Percentiles rank a stretch among this genome's conserved stretches.
Conservation (phyloP, 2,329 filamentous ascomycete species). For the Nemania sp. region DNA sequence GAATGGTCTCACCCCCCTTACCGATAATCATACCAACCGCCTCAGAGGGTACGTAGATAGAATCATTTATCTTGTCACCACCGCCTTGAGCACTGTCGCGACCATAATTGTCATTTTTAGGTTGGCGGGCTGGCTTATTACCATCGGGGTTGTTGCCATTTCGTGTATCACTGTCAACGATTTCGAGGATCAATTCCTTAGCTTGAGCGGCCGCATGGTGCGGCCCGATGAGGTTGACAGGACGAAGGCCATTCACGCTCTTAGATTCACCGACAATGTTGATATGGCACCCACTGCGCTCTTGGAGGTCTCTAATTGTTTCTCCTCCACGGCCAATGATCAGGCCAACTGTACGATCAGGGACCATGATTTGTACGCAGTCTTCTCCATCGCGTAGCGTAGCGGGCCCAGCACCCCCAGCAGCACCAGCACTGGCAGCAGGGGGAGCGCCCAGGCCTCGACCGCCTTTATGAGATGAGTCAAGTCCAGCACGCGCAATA, state of each 20-base stretch:
- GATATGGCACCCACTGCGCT: conserved; percentile 92
- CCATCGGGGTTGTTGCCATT: conserved; percentile 52
- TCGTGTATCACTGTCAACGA: conserved; percentile 89
- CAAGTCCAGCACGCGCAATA: conserved; percentile 61
- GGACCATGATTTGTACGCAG: conserved; percentile 92
- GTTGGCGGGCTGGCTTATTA: conserved; percentile 53
- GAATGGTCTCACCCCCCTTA: conserved; percentile 93
- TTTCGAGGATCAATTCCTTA: conserved; percentile 91
- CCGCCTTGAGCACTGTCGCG: conserved; percentile 57
- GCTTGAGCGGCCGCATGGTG: conserved; percentile 79
- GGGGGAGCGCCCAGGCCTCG: conserved; percentile 45
- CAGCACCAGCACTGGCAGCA: conserved; percentile 45
- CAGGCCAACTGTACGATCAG: conserved; percentile 89
- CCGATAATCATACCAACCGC: conserved; percentile 97
- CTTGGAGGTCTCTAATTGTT: conserved; percentile 91
- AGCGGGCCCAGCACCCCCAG: conserved; percentile 49
- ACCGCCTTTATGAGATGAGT: conserved; percentile 56
- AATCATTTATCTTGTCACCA: conserved; percentile 80
- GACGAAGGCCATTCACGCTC: conserved; percentile 88
- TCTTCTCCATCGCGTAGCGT: conserved; percentile 83
- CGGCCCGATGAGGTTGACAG: conserved; percentile 89
- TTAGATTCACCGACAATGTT: conserved; percentile 95
- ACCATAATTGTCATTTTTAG: conserved; percentile 53
- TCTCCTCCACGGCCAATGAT: conserved; percentile 95
- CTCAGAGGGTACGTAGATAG: conserved; percentile 87